A percentile compares a stretch with the other conserved stretches of the same genome.
These are phyloP conservation scores for Akanthomyces lecanii DNA, from an alignment of 2,329 filamentous ascomycete species.

Conservation along the genomic window DNA sequence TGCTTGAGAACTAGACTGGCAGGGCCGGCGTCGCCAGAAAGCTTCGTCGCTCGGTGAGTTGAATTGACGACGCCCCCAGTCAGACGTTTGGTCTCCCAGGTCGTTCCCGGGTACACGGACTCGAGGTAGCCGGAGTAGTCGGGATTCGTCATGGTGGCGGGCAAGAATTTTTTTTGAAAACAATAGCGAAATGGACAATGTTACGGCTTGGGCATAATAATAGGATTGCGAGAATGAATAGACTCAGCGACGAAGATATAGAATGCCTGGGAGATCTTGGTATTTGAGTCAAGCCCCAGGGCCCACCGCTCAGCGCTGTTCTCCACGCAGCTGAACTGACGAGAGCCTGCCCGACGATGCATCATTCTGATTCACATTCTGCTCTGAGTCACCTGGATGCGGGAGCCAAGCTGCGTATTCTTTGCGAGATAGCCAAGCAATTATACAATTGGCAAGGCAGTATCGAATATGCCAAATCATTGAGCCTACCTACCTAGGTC, in stretches of 20 bases:
- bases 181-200: too few species aligned
- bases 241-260: background rate
- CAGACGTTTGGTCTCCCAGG: conserved; percentile 15
- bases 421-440: too few species aligned
- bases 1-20: conserved; percentile 22
- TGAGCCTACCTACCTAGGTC: too few species aligned
- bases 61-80: conserved; percentile 21
- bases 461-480: too few species aligned
- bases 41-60: conserved; percentile 18
- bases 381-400: background rate
- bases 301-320: background rate
- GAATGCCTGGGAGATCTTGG: background rate
- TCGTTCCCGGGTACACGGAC: conserved; percentile 17
- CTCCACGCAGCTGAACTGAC: background rate
- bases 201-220: too few species aligned
- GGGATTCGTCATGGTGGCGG: background rate
- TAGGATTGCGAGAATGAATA: too few species aligned
- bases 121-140: conserved; percentile 18
- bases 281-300: background rate
- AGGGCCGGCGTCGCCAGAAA: conserved; percentile 10
- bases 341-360: background rate
- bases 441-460: too few species aligned
- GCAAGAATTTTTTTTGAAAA: background rate
- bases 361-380: background rate
- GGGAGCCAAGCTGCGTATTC: too few species aligned